These are phyloP conservation scores for Silybum marianum DNA, from an alignment of 129 eudicot species.

Conservation along the genomic window DNA sequence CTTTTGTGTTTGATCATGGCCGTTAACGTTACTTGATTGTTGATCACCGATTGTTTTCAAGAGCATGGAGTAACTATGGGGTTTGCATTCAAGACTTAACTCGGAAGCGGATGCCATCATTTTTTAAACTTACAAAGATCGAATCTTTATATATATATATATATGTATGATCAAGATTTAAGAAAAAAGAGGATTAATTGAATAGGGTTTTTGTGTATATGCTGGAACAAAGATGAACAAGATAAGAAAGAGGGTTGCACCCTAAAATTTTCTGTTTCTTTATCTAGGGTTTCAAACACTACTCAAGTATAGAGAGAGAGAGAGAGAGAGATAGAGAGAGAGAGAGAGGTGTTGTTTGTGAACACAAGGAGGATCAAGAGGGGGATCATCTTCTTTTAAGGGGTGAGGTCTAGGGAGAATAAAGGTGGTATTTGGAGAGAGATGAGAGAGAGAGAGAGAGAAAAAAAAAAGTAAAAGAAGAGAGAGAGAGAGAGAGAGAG, in stretches of 20 bases:
- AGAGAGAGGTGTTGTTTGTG: slow-evolving; percentile 51
- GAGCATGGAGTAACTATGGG: slow-evolving; percentile 75
- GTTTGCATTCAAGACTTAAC: slow-evolving; percentile 78
- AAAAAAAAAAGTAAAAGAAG: slow-evolving; percentile 27
- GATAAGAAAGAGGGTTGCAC: slow-evolving; percentile 35
- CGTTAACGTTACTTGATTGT: not conserved
- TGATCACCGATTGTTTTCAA: slow-evolving; percentile 64
- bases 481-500: slow-evolving; percentile 30
- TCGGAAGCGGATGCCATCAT: slow-evolving; percentile 79
- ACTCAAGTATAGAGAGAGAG: slow-evolving; percentile 34
- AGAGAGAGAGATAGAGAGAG: slow-evolving; percentile 28
- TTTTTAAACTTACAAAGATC: slow-evolving; percentile 11
- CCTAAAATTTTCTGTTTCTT: slow-evolving; percentile 22
- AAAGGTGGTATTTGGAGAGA: slow-evolving; percentile 61
- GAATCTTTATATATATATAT: slow-evolving; percentile 15
- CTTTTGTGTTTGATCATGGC: slow-evolving; percentile 54
- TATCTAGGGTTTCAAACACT: slow-evolving; percentile 51
- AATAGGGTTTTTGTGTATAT: slow-evolving; percentile 30
- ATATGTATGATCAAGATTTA: slow-evolving; percentile 17
- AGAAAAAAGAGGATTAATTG: slow-evolving; percentile 18
- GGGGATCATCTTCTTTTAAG: slow-evolving; percentile 64
- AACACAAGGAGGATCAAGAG: slow-evolving; percentile 81
- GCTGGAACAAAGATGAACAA: slow-evolving; percentile 41
- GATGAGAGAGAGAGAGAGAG: slow-evolving; percentile 24
- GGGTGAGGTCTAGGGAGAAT: slow-evolving; percentile 73